phyloP scores from a whole-genome alignment of 768 basidiomycete genomes.

The Naganishia kalamii region DNA sequence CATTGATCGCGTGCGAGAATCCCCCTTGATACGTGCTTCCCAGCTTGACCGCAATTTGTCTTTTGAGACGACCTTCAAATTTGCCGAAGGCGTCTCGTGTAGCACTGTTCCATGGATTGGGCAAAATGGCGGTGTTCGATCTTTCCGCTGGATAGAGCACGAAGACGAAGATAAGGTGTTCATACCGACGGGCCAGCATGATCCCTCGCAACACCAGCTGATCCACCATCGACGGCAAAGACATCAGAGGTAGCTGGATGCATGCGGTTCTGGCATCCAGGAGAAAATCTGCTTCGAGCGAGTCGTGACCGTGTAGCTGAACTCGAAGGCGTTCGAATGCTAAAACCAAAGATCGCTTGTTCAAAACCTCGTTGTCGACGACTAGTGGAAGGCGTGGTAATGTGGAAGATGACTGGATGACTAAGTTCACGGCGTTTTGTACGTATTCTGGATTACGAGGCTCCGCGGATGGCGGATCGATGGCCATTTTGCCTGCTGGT shows the following conservation, averaged over 20 bases:
- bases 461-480: too few species aligned
- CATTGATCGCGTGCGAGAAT: not conserved
- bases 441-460: not conserved
- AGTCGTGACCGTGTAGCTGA: conserved; percentile 2
- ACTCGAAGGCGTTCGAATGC: not conserved
- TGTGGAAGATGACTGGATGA: not conserved
- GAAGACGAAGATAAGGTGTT: conserved; percentile 1
- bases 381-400: not conserved
- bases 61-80: conserved; percentile 4
- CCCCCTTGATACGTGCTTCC: not conserved
- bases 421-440: not conserved
- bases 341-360: not conserved
- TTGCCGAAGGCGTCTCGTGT: not conserved
- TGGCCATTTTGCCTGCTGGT: too few species aligned
- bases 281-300: conserved; percentile 1
- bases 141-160: not conserved
- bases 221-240: not conserved
- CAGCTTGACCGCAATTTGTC: not conserved
- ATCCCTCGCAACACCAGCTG: not conserved
- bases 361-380: not conserved
- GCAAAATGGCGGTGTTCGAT: not conserved
- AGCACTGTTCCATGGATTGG: not conserved
- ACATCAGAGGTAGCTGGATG: not conserved
- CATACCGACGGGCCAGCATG: not conserved
- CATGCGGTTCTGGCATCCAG: not conserved